A percentile compares a stretch with the other conserved stretches of the same genome.
These are phyloP conservation scores for Cladophialophora psammophila DNA, from an alignment of 2,329 filamentous ascomycete species.

Conservation along the genomic window DNA sequence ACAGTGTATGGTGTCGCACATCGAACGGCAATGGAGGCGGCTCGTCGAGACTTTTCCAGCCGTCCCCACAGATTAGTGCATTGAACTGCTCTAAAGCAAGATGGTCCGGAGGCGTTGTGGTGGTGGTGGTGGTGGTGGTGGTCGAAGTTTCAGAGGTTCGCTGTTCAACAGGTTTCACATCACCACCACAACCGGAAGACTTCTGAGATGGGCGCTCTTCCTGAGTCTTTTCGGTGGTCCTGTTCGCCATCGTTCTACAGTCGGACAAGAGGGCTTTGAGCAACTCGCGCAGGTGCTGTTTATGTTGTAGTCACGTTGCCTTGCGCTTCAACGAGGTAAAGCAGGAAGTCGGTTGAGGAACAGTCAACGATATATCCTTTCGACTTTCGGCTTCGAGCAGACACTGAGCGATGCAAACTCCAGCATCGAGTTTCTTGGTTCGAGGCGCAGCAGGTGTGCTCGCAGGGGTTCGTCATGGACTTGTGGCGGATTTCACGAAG, in stretches of 20 bases:
- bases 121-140: slow-evolving; percentile 13
- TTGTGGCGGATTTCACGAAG: background rate
- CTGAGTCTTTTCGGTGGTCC: background rate
- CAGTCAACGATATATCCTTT: background rate
- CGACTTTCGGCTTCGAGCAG: background rate
- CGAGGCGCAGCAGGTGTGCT: slow-evolving; percentile 4
- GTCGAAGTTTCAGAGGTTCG: background rate
- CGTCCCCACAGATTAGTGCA: slow-evolving; percentile 16
- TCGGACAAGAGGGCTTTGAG: background rate
- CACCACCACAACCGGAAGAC: background rate
- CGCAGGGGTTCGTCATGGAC: background rate
- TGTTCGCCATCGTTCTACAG: background rate
- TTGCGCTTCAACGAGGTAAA: no score
- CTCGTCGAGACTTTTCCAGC: slow-evolving; percentile 17
- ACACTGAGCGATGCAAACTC: background rate
- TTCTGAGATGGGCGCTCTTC: background rate
- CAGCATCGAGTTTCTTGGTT: slow-evolving; percentile 3
- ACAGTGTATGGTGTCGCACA: slow-evolving; percentile 33
- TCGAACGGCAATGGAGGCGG: slow-evolving; percentile 36
- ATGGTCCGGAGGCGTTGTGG: slow-evolving; percentile 9
- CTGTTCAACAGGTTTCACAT: background rate
- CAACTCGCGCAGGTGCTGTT: background rate
- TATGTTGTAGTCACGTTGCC: background rate
- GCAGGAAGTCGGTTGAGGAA: no score
- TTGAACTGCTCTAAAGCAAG: slow-evolving; percentile 7